A percentile compares a stretch with the other conserved stretches of the same genome.
Evolutionary conservation across 179 eudicot genomes (phyloP).

Genomic region (Monotropa hypopitys): DNA sequence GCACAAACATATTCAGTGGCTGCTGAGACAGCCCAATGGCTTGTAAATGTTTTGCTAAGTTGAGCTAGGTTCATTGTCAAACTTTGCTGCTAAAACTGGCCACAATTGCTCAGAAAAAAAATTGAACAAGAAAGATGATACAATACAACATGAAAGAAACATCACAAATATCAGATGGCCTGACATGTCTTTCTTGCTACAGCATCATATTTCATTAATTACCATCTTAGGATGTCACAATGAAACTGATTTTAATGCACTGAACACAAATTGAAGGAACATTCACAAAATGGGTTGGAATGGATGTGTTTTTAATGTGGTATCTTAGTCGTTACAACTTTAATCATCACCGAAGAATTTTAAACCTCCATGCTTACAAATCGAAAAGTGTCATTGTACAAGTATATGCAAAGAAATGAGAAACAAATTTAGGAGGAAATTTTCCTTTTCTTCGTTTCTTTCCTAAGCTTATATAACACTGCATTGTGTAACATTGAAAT

Average conservation of each 20-base stretch:
- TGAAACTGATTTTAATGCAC: not conserved
- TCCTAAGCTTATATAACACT: no score
- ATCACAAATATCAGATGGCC: not conserved
- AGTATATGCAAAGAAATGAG: no score
- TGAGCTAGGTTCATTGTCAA: not conserved
- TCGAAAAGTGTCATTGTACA: not conserved
- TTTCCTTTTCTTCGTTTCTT: not conserved
- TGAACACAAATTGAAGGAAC: not conserved
- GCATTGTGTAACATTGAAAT: not conserved
- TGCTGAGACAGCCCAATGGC: not conserved
- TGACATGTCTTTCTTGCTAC: not conserved
- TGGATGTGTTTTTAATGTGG: not conserved
- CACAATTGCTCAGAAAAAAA: not conserved
- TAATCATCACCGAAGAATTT: not conserved
- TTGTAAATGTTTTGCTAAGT: not conserved
- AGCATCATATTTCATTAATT: not conserved
- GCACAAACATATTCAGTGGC: not conserved
- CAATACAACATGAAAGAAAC: not conserved
- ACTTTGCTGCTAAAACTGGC: not conserved
- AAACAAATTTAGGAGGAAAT: not conserved
- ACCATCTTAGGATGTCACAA: not conserved
- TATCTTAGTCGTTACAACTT: not conserved
- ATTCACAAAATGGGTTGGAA: not conserved
- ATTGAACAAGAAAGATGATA: not conserved
- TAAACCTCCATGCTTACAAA: not conserved